phyloP scores from a whole-genome alignment of 768 basidiomycete species.

The Fomitopsis serialis region DNA sequence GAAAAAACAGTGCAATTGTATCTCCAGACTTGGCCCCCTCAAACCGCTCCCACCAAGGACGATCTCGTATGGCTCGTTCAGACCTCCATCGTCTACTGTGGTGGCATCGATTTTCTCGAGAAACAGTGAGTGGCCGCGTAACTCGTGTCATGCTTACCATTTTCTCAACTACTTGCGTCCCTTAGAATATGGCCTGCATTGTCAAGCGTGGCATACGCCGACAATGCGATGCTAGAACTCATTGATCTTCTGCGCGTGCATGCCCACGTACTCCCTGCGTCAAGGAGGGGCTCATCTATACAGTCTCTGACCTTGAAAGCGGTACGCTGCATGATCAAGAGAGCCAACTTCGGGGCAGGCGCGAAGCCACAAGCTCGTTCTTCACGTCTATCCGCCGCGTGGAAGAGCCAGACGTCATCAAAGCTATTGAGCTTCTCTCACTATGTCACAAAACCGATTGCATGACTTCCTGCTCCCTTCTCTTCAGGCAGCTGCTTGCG shows the following conservation, averaged over 20 bases:
- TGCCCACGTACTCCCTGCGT: background rate
- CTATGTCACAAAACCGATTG: background rate
- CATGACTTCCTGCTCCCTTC: background rate
- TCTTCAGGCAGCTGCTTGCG: background rate
- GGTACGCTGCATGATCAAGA: background rate
- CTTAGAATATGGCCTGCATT: too few relatives aligned
- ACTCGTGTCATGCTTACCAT: too few relatives aligned
- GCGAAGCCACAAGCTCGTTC: background rate
- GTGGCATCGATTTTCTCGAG: background rate
- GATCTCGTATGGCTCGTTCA: background rate
- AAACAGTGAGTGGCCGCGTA: background rate
- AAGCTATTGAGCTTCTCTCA: constrained; percentile 6
- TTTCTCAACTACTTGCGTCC: too few relatives aligned
- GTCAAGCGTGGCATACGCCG: too few relatives aligned
- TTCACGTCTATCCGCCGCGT: too few relatives aligned
- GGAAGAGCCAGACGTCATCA: background rate
- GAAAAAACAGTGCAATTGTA: background rate
- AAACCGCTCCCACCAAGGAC: background rate
- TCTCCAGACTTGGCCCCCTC: background rate
- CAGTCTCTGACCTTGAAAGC: background rate
- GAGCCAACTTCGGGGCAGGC: background rate
- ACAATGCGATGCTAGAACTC: too few relatives aligned
- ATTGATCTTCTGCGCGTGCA: background rate
- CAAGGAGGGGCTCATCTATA: background rate
- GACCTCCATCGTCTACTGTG: background rate